These are phyloP conservation scores for Neodidymelliopsis sp. DNA, from an alignment of 2,329 filamentous ascomycete species.

Conservation along the genomic window DNA sequence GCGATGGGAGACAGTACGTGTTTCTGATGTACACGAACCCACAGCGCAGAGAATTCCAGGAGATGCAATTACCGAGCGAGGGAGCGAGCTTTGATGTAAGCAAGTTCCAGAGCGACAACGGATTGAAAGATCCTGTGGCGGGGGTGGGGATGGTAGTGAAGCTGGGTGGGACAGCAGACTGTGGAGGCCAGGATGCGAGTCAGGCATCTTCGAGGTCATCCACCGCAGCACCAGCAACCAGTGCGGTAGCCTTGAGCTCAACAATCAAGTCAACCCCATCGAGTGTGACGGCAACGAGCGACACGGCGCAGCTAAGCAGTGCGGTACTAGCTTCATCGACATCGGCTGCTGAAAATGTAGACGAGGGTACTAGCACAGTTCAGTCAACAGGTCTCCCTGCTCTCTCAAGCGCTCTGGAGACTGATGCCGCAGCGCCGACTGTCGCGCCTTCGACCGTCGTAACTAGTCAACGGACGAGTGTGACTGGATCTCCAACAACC, in stretches of 20 bases:
- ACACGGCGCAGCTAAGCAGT: not conserved
- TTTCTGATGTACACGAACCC: conserved; percentile 46
- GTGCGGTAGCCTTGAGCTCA: conserved; percentile 3
- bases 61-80: conserved; percentile 35
- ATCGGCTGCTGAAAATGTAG: no score
- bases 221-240: not conserved
- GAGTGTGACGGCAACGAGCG: not conserved
- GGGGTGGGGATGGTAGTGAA: conserved; percentile 47
- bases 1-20: conserved; percentile 40
- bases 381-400: not conserved
- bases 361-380: not conserved
- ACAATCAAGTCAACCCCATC: not conserved
- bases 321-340: no score
- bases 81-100: conserved; percentile 37
- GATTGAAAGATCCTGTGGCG: conserved; percentile 34
- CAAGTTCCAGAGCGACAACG: conserved; percentile 42
- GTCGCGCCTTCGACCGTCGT: not conserved
- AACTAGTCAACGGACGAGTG: conserved; percentile 1
- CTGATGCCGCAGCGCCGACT: not conserved
- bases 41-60: conserved; percentile 24
- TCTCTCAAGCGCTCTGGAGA: not conserved
- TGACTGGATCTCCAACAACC: conserved; percentile 6
- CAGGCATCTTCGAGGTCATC: not conserved
- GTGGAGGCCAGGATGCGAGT: conserved; percentile 13
- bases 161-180: conserved; percentile 35